Conservation (phyloP, 1,284 basidiomycete genomes). For the Puccinia coronata region DNA sequence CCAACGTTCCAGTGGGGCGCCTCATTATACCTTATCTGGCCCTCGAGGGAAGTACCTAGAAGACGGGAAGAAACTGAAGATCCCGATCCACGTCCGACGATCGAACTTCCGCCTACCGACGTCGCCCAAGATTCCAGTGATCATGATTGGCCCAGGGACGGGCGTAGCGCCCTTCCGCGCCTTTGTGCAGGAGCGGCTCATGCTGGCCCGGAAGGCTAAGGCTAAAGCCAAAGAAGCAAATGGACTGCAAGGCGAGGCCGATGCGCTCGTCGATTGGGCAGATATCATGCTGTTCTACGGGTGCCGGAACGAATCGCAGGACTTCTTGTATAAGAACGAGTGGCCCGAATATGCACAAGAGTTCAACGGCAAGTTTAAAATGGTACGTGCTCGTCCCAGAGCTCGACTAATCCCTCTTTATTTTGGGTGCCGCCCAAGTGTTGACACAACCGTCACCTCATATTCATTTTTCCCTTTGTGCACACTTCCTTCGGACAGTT, state of each 20-base stretch:
- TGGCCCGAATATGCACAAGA: conserved; percentile 85
- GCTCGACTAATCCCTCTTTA: too few relatives aligned
- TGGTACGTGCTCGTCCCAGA: too few relatives aligned
- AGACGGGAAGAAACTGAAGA: conserved; percentile 69
- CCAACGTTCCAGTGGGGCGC: conserved; percentile 62
- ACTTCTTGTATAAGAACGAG: conserved; percentile 92
- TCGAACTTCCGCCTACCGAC: conserved; percentile 96
- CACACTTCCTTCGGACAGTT: too few relatives aligned
- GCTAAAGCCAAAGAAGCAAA: conserved; percentile 68
- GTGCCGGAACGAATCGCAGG: conserved; percentile 80
- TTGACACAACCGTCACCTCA: too few relatives aligned
- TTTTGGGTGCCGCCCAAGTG: too few relatives aligned
- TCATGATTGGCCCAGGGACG: conserved; percentile 98
- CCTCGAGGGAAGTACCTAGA: conserved; percentile 78
- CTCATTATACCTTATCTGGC: conserved; percentile 81
- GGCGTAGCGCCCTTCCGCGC: conserved; percentile 98
- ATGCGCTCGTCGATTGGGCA: conserved; percentile 92
- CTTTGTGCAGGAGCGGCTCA: conserved; percentile 95
- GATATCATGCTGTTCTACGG: conserved; percentile 93
- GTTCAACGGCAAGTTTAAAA: conserved; percentile 83
- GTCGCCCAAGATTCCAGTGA: conserved; percentile 93
- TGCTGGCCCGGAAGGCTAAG: conserved; percentile 84
- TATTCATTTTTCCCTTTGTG: too few relatives aligned
- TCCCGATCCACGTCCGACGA: conserved; percentile 89
- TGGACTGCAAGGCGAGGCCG: conserved; percentile 66